Evolutionary conservation across 1,284 basidiomycete species (phyloP), one percentile per base, ranked within the genome.

Genomic region (Fereydounia khargensis): DNA sequence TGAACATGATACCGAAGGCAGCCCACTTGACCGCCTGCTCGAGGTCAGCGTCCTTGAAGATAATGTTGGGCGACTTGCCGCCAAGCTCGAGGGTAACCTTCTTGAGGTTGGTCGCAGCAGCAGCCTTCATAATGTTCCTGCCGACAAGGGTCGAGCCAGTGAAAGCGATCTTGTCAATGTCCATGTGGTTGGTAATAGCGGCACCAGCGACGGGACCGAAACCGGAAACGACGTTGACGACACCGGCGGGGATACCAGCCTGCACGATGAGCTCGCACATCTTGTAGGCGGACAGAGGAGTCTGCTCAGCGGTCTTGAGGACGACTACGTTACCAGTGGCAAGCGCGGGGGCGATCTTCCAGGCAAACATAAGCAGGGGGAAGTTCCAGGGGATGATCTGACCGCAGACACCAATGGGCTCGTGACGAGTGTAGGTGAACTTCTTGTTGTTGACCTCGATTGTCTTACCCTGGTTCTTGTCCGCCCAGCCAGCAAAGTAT

Each of bases 351-450:
- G 68, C 76, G 6, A 91, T 86, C 80, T 95, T 66, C 61, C 56
- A 74, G 32, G 67, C 67, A 18, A 68, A 54, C 52, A 70, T 65
- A 49, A 59, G 63, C 25, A 60, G 31, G 13, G 89, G 91, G 76
- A 91, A 92, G 78, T 92, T 91, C 62, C 58, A 69, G 11, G 60
- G 67, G 41, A 60, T 70, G 57, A 70, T 70, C 46, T 70, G 68
- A 40, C 68, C 68, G 44, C 62, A 91, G 48, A 96, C 91, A 64
- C 92, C 94, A 65, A 95, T 86, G 14, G 94, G 91, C 78, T 97
- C 92, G 76, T 95, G 89, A 22, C 85, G 82, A 78, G 78, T 87
- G 85, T 68, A 70, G 53, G 63, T 58, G 46, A 72, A 55, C 78
- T 91, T 91, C 43, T 80, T 80, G 73, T 86, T 86, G 73, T 89